Evolutionary conservation across 768 basidiomycete species (phyloP).

Genomic region (Nidularia sp.): DNA sequence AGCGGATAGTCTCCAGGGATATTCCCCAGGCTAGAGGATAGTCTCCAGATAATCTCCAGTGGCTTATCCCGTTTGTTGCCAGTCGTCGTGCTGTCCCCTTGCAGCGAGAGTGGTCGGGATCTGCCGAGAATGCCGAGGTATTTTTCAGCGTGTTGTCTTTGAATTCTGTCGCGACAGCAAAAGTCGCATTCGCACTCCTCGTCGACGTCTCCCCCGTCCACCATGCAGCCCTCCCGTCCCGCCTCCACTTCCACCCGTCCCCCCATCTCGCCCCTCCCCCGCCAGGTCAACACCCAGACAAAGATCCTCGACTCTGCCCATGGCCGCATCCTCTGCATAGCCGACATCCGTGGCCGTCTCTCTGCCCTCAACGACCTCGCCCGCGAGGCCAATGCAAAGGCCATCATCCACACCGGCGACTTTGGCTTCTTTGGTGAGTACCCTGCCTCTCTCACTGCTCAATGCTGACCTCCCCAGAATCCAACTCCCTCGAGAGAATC

Average conservation of each 20-base stretch:
- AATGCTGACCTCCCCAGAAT: conserved; percentile 40
- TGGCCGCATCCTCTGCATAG: conserved; percentile 90
- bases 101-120: too few species aligned
- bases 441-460: conserved; percentile 3
- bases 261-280: conserved; percentile 51
- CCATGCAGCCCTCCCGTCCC: conserved; percentile 57
- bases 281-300: conserved; percentile 68
- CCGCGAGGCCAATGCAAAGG: conserved; percentile 81
- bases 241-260: conserved; percentile 59
- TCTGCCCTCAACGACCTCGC: conserved; percentile 90
- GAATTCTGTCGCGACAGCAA: too few species aligned
- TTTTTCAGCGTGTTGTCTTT: too few species aligned
- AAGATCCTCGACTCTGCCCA: conserved; percentile 75
- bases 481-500: conserved; percentile 80
- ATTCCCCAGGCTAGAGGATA: too few species aligned
- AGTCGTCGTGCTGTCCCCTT: too few species aligned
- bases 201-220: conserved; percentile 5
- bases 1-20: too few species aligned
- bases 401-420: conserved; percentile 96
- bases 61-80: too few species aligned
- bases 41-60: too few species aligned
- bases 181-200: conserved; percentile 8
- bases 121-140: too few species aligned
- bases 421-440: conserved; percentile 93
- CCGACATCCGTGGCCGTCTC: conserved; percentile 87